Conservation (phyloP, 78 protist species). For the Dictyostelium brefeldianum region DNA sequence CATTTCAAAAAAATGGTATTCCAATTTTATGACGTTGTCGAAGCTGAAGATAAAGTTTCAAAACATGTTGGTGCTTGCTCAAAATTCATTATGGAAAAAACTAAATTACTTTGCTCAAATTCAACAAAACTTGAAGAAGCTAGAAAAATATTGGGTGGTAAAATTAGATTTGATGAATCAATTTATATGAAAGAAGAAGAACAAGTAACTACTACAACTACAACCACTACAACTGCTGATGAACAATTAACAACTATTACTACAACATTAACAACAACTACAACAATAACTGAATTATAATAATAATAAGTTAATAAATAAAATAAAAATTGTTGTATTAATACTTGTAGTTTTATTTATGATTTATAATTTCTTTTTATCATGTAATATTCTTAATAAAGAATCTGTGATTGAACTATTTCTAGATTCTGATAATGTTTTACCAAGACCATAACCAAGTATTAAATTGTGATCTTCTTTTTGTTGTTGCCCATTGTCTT, state of each 20-base stretch:
- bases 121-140: slow-evolving; percentile 41
- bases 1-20: slow-evolving; percentile 20
- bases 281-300: no score
- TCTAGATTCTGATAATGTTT: background rate
- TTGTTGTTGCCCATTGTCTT: background rate
- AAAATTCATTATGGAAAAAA: slow-evolving; percentile 13
- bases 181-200: no score
- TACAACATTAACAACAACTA: no score
- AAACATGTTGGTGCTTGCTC: slow-evolving; percentile 1
- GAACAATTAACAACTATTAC: no score
- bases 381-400: slow-evolving; percentile 27
- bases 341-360: no score
- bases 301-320: no score
- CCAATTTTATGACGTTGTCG: slow-evolving; percentile 29
- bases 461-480: background rate
- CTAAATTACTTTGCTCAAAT: background rate
- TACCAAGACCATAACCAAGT: slow-evolving; percentile 66
- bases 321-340: no score
- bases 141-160: slow-evolving; percentile 21
- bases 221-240: no score
- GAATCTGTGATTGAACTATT: slow-evolving; percentile 28
- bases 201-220: no score
- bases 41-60: background rate
- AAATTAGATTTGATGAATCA: no score
- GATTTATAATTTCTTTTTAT: slow-evolving; percentile 3